phyloP scores from a whole-genome alignment of 2,329 filamentous ascomycete species.

The Colletotrichum sp. region DNA sequence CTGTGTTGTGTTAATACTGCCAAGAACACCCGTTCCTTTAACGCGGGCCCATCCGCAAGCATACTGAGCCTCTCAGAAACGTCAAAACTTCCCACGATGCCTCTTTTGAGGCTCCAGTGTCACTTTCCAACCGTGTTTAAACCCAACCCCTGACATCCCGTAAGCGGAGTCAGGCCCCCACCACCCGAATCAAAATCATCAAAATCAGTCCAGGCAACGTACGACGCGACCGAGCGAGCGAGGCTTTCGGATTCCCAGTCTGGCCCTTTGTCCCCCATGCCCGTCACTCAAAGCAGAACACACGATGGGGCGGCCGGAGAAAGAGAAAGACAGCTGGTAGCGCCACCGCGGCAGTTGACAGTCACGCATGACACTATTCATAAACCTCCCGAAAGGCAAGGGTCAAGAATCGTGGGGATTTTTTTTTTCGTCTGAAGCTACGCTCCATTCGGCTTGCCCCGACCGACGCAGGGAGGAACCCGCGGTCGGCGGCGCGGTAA shows the following conservation, averaged over 20 bases:
- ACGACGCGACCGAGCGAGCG: background rate
- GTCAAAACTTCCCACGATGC: background rate
- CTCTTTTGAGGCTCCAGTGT: background rate
- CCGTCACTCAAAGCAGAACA: background rate
- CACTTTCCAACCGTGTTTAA: background rate
- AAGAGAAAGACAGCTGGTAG: background rate
- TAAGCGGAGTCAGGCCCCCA: background rate
- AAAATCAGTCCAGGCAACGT: conserved; percentile 5
- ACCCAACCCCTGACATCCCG: background rate
- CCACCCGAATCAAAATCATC: conserved; percentile 4
- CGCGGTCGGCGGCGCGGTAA: background rate
- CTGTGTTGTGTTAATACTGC: conserved; percentile 10
- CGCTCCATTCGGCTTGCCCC: background rate
- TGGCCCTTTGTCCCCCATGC: background rate
- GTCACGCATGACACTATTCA: background rate
- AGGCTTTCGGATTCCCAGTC: background rate
- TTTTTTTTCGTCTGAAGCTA: background rate
- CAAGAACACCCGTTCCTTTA: background rate
- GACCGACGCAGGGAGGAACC: background rate
- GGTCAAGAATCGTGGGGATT: background rate
- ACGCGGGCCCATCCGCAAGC: background rate
- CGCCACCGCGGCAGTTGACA: background rate
- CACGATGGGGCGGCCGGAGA: background rate
- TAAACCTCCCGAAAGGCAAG: background rate
- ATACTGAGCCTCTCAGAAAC: background rate